Conservation (phyloP, 2,329 filamentous ascomycete species). For the Elsinoe batatas region DNA sequence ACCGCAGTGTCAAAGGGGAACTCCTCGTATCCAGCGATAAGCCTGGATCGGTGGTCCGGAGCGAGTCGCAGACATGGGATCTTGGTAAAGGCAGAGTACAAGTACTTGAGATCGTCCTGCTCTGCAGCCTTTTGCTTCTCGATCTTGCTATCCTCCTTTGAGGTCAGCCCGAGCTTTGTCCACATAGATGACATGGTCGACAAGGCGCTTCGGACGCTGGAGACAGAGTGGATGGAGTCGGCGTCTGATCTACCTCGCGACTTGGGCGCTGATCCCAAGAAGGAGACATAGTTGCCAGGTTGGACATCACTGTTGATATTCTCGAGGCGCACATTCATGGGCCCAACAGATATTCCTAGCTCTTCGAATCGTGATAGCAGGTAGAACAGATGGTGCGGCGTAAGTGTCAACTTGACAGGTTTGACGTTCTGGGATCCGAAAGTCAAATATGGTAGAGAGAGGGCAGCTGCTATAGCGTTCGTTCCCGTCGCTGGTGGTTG, state of each 20-base stretch:
- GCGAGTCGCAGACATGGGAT: constrained; percentile 83
- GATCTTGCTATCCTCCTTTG: constrained; percentile 65
- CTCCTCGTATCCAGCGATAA: constrained; percentile 91
- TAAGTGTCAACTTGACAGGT: constrained; percentile 82
- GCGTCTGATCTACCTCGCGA: constrained; percentile 71
- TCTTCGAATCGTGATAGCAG: constrained; percentile 92
- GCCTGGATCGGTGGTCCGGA: constrained; percentile 81
- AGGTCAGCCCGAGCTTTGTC: constrained; percentile 73
- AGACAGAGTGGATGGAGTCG: constrained; percentile 88
- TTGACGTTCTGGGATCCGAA: constrained; percentile 80
- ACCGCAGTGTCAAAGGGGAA: constrained; percentile 97
- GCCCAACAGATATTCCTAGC: constrained; percentile 77
- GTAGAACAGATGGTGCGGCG: constrained; percentile 94
- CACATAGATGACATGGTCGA: constrained; percentile 91
- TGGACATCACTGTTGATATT: constrained; percentile 83
- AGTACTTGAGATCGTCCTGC: constrained; percentile 81
- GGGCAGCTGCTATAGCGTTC: constrained; percentile 65
- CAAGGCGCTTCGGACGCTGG: constrained; percentile 94
- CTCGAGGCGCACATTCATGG: constrained; percentile 92
- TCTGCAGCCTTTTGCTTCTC: constrained; percentile 83
- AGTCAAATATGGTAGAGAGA: constrained; percentile 75
- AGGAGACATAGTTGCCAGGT: constrained; percentile 90
- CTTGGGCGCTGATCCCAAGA: constrained; percentile 73
- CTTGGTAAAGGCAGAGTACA: constrained; percentile 97
- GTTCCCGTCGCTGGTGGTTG: constrained; percentile 62